Percentiles rank a stretch among this genome's conserved stretches.
Conservation (phyloP, 129 eudicot species). For the Escallonia herrerae region DNA sequence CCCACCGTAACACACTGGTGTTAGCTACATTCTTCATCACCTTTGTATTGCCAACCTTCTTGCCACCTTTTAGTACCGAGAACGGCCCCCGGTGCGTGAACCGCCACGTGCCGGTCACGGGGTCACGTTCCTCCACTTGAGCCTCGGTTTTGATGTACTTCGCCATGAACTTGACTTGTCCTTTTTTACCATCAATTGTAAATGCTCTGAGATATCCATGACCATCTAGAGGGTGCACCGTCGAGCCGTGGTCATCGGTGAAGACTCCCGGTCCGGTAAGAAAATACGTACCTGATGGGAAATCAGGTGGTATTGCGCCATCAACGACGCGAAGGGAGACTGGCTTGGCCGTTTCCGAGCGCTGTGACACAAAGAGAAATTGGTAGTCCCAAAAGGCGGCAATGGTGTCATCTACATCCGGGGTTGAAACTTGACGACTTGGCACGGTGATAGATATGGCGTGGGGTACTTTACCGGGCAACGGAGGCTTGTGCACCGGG, state of each 20-base stretch:
- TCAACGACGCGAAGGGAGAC: conserved; percentile 42
- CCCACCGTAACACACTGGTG: conserved; percentile 81
- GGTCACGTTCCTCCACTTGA: conserved; percentile 68
- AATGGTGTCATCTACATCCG: conserved; percentile 36
- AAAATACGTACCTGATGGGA: conserved; percentile 80
- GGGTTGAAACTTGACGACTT: conserved; percentile 16
- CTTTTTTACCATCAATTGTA: conserved; percentile 40
- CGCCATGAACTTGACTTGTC: conserved; percentile 69
- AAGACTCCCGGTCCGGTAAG: conserved; percentile 87
- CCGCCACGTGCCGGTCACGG: conserved; percentile 67
- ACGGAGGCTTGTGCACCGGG: conserved; percentile 19
- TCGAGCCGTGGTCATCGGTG: conserved; percentile 81
- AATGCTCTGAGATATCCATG: conserved; percentile 89
- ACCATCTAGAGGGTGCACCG: conserved; percentile 92
- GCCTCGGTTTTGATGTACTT: conserved; percentile 75
- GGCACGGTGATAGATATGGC: conserved; percentile 41
- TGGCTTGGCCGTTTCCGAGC: conserved; percentile 57
- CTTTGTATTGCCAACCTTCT: conserved; percentile 73
- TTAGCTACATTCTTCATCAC: conserved; percentile 98
- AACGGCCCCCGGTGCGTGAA: conserved; percentile 95
- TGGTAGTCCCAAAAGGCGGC: conserved; percentile 91
- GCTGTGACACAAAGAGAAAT: conserved; percentile 72
- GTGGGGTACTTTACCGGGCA: conserved; percentile 19
- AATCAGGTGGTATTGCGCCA: conserved; percentile 66
- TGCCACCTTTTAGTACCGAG: conserved; percentile 80